Evolutionary conservation across 768 basidiomycete genomes (phyloP).

Genomic region (Scleroderma citrinum): DNA sequence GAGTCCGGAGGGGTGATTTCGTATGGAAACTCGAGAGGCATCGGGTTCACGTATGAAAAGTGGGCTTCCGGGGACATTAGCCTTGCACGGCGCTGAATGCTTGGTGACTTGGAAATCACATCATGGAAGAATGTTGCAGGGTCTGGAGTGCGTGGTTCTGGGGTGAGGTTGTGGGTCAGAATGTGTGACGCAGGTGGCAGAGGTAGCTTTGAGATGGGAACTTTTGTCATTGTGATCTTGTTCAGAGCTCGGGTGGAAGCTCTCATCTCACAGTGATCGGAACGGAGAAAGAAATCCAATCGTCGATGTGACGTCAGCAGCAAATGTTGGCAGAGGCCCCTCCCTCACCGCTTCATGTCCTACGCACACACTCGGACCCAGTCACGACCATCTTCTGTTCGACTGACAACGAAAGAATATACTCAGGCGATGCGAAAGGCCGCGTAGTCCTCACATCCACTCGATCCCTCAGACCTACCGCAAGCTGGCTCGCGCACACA

Average conservation of each 20-base stretch:
- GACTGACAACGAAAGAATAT: slow-evolving; percentile 69
- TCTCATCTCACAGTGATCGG: no score
- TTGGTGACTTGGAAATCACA: slow-evolving; percentile 47
- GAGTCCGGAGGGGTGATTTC: slow-evolving; percentile 52
- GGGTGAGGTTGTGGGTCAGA: slow-evolving; percentile 46
- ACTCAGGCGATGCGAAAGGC: slow-evolving; percentile 82
- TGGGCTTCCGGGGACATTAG: slow-evolving; percentile 51
- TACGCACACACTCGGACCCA: slow-evolving; percentile 67
- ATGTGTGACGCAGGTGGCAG: slow-evolving; percentile 38
- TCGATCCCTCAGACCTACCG: slow-evolving; percentile 63
- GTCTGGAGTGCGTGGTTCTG: slow-evolving; percentile 53
- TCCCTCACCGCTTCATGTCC: slow-evolving; percentile 63
- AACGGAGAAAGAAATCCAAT: no score
- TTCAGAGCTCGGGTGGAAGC: slow-evolving; percentile 3
- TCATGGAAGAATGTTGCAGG: slow-evolving; percentile 45
- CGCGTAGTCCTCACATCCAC: slow-evolving; percentile 74
- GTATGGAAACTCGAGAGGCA: slow-evolving; percentile 81
- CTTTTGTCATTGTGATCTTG: slow-evolving; percentile 17
- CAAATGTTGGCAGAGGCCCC: slow-evolving; percentile 21
- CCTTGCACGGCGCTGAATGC: slow-evolving; percentile 64
- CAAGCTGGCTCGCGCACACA: slow-evolving; percentile 74
- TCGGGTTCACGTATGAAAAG: slow-evolving; percentile 78
- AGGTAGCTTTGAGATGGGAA: slow-evolving; percentile 42
- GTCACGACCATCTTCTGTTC: slow-evolving; percentile 61
- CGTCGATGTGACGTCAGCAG: no score